These are phyloP conservation scores for Zymoseptoria pseudotritici DNA, from an alignment of 2,329 filamentous ascomycete genomes.

Conservation along the genomic window DNA sequence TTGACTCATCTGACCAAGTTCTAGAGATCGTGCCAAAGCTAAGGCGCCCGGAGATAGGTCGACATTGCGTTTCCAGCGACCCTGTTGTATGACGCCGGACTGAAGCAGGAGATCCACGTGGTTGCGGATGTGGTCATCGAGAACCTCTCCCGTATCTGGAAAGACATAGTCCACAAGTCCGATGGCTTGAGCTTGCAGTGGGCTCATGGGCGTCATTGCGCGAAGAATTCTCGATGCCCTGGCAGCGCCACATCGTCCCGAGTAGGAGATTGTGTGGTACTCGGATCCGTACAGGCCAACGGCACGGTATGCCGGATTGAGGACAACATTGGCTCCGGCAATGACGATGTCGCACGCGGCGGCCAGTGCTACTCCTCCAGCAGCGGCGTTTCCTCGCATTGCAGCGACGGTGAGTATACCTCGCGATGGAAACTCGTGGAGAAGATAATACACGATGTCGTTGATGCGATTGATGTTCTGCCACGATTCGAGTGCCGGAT, in stretches of 20 bases:
- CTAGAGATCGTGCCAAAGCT: constrained; percentile 29
- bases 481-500: constrained; percentile 37
- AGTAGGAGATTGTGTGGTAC: constrained; percentile 37
- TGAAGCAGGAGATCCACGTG: constrained; percentile 30
- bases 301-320: constrained; percentile 39
- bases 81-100: constrained; percentile 16
- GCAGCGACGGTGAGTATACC: constrained; percentile 35
- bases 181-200: constrained; percentile 32
- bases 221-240: constrained; percentile 29
- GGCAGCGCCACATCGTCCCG: constrained; percentile 31
- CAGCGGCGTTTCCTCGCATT: constrained; percentile 37
- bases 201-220: constrained; percentile 35
- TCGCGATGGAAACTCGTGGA: constrained; percentile 32
- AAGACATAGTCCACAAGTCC: constrained; percentile 37
- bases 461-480: constrained; percentile 41
- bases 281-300: constrained; percentile 34
- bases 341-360: constrained; percentile 33
- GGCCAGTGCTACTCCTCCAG: constrained; percentile 39
- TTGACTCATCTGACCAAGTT: constrained; percentile 37
- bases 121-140: constrained; percentile 32
- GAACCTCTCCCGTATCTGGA: constrained; percentile 25
- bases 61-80: constrained; percentile 32
- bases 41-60: constrained; percentile 30
- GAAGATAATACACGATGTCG: constrained; percentile 34
- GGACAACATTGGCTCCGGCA: constrained; percentile 32